These are phyloP conservation scores for Sporothrix mexicana DNA, from an alignment of 2,329 filamentous ascomycete species.

Conservation along the genomic window DNA sequence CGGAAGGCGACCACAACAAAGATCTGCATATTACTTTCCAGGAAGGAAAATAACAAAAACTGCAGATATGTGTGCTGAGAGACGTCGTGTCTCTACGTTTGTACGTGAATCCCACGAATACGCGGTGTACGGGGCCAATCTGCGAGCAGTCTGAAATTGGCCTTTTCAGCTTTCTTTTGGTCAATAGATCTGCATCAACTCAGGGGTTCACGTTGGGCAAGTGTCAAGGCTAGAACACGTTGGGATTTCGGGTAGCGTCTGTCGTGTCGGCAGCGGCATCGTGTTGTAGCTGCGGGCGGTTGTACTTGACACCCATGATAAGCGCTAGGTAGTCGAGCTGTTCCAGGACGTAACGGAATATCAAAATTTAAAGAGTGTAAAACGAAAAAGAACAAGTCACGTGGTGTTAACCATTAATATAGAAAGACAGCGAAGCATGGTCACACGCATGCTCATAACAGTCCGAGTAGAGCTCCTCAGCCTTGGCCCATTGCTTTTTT, in stretches of 20 bases:
- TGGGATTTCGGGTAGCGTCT: neutral
- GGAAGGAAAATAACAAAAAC: neutral
- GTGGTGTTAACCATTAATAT: neutral
- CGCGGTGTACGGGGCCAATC: neutral
- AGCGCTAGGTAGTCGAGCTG: neutral
- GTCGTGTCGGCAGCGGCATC: neutral
- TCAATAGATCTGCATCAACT: neutral
- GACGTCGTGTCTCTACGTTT: neutral
- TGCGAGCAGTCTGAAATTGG: neutral
- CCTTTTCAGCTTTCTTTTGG: neutral
- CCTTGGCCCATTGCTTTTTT: neutral
- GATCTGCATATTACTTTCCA: neutral
- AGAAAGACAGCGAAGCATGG: neutral
- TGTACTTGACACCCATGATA: neutral
- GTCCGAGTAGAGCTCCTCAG: constrained; percentile 28
- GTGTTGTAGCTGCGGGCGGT: neutral
- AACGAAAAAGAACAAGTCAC: neutral
- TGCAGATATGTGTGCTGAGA: neutral
- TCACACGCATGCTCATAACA: neutral
- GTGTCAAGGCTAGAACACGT: neutral
- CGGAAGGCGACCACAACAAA: neutral
- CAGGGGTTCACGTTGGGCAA: neutral
- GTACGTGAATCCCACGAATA: neutral
- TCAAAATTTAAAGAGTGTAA: neutral
- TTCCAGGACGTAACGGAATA: neutral